Evolutionary conservation across 768 basidiomycete species (phyloP).

Genomic region (Russula sp.): DNA sequence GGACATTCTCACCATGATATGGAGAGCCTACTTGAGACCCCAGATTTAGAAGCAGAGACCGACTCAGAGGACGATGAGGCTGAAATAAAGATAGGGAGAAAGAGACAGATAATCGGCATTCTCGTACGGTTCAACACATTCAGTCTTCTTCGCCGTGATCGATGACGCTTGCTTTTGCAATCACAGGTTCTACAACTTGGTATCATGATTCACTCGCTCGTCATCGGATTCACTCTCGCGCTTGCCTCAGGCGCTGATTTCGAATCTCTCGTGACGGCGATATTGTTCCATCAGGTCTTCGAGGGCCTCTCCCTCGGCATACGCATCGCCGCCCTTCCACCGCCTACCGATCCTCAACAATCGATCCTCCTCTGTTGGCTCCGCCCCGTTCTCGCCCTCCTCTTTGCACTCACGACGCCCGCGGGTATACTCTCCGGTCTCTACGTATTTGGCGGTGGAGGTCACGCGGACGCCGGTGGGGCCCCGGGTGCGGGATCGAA

Average conservation of each 20-base stretch:
- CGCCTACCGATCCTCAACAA: slow-evolving; percentile 28
- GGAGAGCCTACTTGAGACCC: slow-evolving; percentile 17
- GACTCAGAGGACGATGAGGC: slow-evolving; percentile 27
- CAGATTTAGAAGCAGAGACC: slow-evolving; percentile 9
- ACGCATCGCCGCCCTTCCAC: slow-evolving; percentile 66
- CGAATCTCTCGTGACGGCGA: slow-evolving; percentile 67
- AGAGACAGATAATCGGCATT: slow-evolving; percentile 70
- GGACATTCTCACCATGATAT: slow-evolving; percentile 26
- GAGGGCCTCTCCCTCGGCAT: slow-evolving; percentile 83
- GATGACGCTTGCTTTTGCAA: not conserved
- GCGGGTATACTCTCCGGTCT: slow-evolving; percentile 62
- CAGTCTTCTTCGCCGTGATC: slow-evolving; percentile 1
- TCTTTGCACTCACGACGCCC: slow-evolving; percentile 76
- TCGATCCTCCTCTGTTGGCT: slow-evolving; percentile 37
- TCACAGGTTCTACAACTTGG: slow-evolving; percentile 73
- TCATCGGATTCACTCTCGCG: slow-evolving; percentile 75
- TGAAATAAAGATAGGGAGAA: slow-evolving; percentile 45
- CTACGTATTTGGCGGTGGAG: slow-evolving; percentile 41
- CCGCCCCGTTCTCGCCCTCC: slow-evolving; percentile 51
- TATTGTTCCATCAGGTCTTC: slow-evolving; percentile 81
- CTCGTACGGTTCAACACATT: slow-evolving; percentile 46
- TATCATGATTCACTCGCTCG: slow-evolving; percentile 81
- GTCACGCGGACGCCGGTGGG: not conserved
- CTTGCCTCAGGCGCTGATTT: slow-evolving; percentile 70
- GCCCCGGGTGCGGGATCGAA: slow-evolving; percentile 45